Conservation (phyloP, 306 rosid species). For the Corylus avellana region DNA sequence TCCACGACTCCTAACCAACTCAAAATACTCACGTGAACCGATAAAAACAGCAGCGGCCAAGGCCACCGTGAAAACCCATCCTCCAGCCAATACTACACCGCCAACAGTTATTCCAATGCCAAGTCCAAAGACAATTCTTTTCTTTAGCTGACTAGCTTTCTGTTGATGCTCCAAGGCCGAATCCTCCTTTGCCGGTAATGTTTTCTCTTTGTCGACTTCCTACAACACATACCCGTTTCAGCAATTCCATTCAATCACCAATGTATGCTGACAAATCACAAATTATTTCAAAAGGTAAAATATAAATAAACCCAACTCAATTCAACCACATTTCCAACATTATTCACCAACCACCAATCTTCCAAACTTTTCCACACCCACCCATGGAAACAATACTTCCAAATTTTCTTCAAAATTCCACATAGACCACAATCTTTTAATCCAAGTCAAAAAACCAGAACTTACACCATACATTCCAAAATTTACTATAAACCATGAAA, state of each 20-base stretch:
- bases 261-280: neutral
- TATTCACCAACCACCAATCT: neutral
- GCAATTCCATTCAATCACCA: conserved; percentile 14
- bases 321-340: neutral
- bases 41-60: conserved; percentile 70
- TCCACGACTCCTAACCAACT: conserved; percentile 84
- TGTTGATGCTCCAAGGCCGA: conserved; percentile 43
- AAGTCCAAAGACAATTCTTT: conserved; percentile 75
- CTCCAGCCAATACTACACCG: conserved; percentile 80
- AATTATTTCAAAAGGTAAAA: neutral
- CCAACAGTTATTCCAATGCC: conserved; percentile 84
- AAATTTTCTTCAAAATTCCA: neutral
- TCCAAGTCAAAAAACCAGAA: neutral
- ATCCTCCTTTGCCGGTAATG: conserved; percentile 26
- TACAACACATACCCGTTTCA: conserved; percentile 33
- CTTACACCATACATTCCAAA: neutral
- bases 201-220: conserved; percentile 38
- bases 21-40: conserved; percentile 87
- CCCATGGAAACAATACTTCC: neutral
- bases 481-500: neutral
- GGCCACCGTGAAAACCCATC: conserved; percentile 75
- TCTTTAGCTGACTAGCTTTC: conserved; percentile 62
- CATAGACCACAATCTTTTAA: conserved; percentile 1
- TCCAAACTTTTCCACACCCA: neutral
- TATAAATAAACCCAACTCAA: neutral